phyloP scores from a whole-genome alignment of 2,329 filamentous ascomycete genomes.

The Aureobasidium sp. region DNA sequence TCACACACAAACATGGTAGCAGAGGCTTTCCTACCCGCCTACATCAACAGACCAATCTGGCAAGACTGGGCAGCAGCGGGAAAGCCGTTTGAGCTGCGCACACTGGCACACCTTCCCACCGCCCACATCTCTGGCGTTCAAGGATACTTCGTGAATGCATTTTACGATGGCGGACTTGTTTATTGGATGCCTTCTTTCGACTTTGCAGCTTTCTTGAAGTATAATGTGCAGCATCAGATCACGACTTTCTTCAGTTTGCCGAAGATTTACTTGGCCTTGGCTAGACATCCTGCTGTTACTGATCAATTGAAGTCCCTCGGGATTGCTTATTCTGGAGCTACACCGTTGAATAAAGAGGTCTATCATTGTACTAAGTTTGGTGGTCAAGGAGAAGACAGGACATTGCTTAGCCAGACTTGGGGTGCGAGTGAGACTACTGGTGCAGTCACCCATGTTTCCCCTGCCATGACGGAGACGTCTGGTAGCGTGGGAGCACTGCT shows the following conservation, averaged over 20 bases:
- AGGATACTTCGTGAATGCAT: constrained; percentile 31
- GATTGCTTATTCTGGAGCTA: constrained; percentile 31
- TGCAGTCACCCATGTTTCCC: constrained; percentile 31
- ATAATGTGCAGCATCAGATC: constrained; percentile 42
- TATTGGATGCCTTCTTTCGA: constrained; percentile 59
- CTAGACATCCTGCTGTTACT: constrained; percentile 46
- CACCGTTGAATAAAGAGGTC: constrained; percentile 32
- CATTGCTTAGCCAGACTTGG: constrained; percentile 40
- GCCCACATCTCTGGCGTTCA: constrained; percentile 33
- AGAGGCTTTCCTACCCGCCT: background rate
- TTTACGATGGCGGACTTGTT: constrained; percentile 33
- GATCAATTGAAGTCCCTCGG: constrained; percentile 26
- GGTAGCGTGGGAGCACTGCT: constrained; percentile 32
- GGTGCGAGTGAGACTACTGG: constrained; percentile 50
- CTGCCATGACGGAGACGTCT: constrained; percentile 13
- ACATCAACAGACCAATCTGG: constrained; percentile 9
- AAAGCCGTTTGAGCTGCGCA: constrained; percentile 20
- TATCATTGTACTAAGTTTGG: constrained; percentile 41
- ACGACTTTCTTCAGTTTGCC: constrained; percentile 53
- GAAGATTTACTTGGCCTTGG: constrained; percentile 52
- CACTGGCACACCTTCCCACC: constrained; percentile 33
- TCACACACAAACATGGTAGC: constrained; percentile 22
- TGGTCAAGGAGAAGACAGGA: constrained; percentile 35
- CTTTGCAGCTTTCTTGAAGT: constrained; percentile 46
- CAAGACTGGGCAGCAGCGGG: background rate